phyloP scores from a whole-genome alignment of 169 alveolate genomes.

The Cyclospora cayetanensis region DNA sequence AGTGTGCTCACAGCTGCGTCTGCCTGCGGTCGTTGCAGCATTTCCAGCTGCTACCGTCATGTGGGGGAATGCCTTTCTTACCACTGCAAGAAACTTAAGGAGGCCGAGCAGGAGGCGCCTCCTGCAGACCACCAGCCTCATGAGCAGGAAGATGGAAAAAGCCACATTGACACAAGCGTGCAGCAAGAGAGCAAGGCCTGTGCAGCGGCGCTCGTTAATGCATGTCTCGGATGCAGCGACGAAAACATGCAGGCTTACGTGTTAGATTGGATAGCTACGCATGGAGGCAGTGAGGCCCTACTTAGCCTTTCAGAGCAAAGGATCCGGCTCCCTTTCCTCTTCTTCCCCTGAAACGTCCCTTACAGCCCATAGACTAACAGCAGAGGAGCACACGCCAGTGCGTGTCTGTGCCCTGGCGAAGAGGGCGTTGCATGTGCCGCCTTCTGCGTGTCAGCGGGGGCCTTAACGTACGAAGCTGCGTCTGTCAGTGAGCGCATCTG shows the following conservation, averaged over 20 bases:
- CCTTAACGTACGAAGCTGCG: no score
- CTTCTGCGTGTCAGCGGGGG: no score
- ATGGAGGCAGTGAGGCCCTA: slow-evolving; percentile 47
- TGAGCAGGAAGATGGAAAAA: neutral
- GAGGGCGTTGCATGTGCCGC: no score
- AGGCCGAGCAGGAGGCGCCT: neutral
- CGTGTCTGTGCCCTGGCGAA: no score
- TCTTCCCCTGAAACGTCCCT: no score
- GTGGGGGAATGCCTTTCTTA: slow-evolving; percentile 39
- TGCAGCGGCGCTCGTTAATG: slow-evolving; percentile 37
- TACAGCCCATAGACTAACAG: no score
- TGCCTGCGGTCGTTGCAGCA: neutral
- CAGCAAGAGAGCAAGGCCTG: slow-evolving; percentile 37
- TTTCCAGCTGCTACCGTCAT: slow-evolving; percentile 45
- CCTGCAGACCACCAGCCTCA: neutral
- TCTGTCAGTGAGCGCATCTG: neutral
- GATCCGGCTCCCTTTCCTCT: no score
- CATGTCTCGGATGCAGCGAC: slow-evolving; percentile 32
- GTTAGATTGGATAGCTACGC: slow-evolving; percentile 17
- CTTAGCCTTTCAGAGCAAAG: no score
- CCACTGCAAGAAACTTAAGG: neutral
- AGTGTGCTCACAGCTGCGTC: neutral
- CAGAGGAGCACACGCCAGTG: no score
- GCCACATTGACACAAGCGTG: neutral
- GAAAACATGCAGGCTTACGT: neutral